These are phyloP conservation scores for Durusdinium trenchii DNA, from an alignment of 73 alveolate genomes.

Conservation along the genomic window DNA sequence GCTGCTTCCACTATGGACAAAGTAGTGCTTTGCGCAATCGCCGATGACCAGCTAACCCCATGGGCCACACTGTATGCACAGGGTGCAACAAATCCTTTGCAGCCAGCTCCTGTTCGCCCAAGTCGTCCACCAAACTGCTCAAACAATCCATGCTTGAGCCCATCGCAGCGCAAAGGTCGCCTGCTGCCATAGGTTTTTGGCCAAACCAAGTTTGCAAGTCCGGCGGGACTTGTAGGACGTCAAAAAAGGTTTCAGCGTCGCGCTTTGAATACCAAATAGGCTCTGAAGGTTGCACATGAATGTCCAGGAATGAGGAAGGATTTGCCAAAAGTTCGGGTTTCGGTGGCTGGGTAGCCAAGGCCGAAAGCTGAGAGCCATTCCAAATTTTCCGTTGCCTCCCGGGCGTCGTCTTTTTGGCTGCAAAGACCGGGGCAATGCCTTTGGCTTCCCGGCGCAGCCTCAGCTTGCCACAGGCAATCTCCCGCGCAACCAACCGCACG, in stretches of 20 bases:
- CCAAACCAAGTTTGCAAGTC: neutral
- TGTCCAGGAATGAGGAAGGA: constrained; percentile 26
- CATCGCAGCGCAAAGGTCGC: neutral
- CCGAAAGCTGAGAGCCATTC: constrained; percentile 16
- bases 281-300: neutral
- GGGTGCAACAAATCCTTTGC: neutral
- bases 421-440: neutral
- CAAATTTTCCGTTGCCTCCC: constrained; percentile 18
- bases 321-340: neutral
- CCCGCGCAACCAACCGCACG: neutral
- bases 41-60: constrained; percentile 53
- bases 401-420: neutral
- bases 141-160: neutral
- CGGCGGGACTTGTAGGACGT: neutral
- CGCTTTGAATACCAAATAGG: constrained; percentile 4
- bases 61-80: constrained; percentile 40
- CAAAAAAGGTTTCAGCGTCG: constrained; percentile 30
- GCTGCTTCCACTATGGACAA: neutral
- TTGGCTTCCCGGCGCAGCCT: neutral
- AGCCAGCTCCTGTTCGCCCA: neutral
- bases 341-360: neutral
- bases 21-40: constrained; percentile 12
- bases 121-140: neutral
- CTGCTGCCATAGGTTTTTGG: neutral
- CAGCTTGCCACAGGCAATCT: constrained; percentile 16